Conservation (phyloP, 1,284 basidiomycete genomes). For the Melampsora abietis-canadensis region DNA sequence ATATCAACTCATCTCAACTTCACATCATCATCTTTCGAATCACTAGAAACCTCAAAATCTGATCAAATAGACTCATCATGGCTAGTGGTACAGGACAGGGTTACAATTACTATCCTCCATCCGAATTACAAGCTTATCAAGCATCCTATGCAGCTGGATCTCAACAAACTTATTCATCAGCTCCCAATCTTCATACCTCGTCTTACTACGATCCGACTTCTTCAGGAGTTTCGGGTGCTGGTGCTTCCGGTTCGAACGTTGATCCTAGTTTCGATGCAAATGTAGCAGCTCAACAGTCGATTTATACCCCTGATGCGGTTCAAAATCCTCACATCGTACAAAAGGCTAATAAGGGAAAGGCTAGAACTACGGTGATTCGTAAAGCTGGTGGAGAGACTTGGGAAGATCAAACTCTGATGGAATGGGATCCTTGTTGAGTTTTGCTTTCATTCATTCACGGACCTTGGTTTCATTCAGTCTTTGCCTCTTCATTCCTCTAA, state of each 20-base stretch:
- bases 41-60: no score
- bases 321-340: constrained; percentile 13
- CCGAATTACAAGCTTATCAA: constrained; percentile 17
- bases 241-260: neutral
- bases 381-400: constrained; percentile 93
- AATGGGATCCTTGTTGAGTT: constrained; percentile 89
- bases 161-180: constrained; percentile 12
- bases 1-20: no score
- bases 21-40: no score
- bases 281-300: constrained; percentile 45
- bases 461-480: neutral
- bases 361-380: constrained; percentile 85
- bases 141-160: neutral
- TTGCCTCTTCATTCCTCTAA: constrained; percentile 6
- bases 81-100: neutral
- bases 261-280: constrained; percentile 44
- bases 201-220: constrained; percentile 38
- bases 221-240: constrained; percentile 15
- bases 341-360: constrained; percentile 81
- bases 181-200: neutral
- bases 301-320: constrained; percentile 49
- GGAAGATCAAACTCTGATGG: constrained; percentile 94
- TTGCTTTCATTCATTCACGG: neutral
- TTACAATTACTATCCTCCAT: constrained; percentile 12
- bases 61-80: neutral